Evolutionary conservation across 2,329 filamentous ascomycete genomes (phyloP).

Genomic region (Lachnellula suecica): DNA sequence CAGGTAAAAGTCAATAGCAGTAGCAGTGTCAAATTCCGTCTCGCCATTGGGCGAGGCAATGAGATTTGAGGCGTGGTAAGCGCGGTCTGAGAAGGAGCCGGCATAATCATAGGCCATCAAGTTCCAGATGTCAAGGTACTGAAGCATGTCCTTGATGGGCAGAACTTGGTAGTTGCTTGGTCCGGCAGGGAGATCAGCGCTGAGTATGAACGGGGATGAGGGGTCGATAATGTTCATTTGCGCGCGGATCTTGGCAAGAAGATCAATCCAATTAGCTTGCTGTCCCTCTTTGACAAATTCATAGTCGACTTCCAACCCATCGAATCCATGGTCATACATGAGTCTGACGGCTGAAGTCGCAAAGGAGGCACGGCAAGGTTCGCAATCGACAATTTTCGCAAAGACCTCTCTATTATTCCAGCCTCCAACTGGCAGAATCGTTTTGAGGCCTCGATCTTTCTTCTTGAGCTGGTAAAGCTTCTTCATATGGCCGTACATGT

Average conservation of each 20-base stretch:
- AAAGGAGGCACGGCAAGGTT: conserved; percentile 56
- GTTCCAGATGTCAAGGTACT: conserved; percentile 52
- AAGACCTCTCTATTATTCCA: too few relatives aligned
- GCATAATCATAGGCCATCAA: conserved; percentile 73
- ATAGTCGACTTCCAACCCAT: conserved; percentile 40
- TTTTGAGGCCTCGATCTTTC: too few relatives aligned
- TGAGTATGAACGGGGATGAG: conserved; percentile 55
- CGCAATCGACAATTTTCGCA: too few relatives aligned
- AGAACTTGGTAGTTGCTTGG: conserved; percentile 46
- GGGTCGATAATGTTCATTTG: conserved; percentile 45
- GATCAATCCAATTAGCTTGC: conserved; percentile 25
- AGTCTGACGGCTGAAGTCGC: conserved; percentile 66
- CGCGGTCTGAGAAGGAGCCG: too few relatives aligned
- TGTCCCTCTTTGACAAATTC: conserved; percentile 17
- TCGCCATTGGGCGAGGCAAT: too few relatives aligned
- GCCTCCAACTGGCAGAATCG: too few relatives aligned
- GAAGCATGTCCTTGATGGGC: conserved; percentile 44
- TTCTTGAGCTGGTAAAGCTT: too few relatives aligned
- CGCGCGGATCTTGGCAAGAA: conserved; percentile 33
- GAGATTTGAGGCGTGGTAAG: too few relatives aligned
- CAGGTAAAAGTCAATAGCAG: too few relatives aligned
- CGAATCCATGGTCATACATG: conserved; percentile 69
- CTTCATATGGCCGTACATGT: too few relatives aligned
- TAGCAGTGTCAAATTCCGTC: too few relatives aligned
- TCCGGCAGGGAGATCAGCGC: conserved; percentile 49